Evolutionary conservation across 805 yeast species (phyloP).

Genomic region (Suhomyces sp.): DNA sequence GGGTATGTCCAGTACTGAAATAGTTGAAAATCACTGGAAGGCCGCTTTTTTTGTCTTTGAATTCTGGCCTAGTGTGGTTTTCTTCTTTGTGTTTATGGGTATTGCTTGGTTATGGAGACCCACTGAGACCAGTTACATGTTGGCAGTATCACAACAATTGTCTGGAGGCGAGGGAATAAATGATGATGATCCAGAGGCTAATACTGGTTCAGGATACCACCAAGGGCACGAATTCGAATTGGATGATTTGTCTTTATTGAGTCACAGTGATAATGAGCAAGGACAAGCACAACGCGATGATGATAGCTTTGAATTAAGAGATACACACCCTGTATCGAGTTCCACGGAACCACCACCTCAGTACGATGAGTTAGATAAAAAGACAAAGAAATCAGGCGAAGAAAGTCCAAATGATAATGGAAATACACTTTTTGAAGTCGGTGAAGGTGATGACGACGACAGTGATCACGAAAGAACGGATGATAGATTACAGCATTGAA

Average conservation of each 20-base stretch:
- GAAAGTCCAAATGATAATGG: conserved; percentile 13
- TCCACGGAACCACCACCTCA: conserved; percentile 29
- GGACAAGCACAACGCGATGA: conserved; percentile 17
- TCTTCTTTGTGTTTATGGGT: conserved; percentile 77
- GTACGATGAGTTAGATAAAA: conserved; percentile 24
- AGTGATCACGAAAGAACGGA: conserved; percentile 12
- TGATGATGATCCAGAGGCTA: conserved; percentile 46
- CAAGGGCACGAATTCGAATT: conserved; percentile 53
- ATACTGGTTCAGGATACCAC: conserved; percentile 23
- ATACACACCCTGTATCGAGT: conserved; percentile 11
- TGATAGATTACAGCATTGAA: conserved; percentile 10
- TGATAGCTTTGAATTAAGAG: conserved; percentile 42
- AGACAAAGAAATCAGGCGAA: conserved; percentile 9
- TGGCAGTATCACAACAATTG: conserved; percentile 91
- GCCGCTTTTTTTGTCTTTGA: conserved; percentile 83
- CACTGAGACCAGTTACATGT: conserved; percentile 88
- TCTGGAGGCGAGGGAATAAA: conserved; percentile 52
- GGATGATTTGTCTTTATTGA: conserved; percentile 55
- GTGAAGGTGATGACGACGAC: conserved; percentile 23
- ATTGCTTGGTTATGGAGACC: conserved; percentile 97
- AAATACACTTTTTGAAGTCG: conserved; percentile 42
- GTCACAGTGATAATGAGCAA: conserved; percentile 44
- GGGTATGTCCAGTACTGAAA: conserved; percentile 70
- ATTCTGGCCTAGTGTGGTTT: conserved; percentile 93
- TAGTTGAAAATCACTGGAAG: conserved; percentile 89